A percentile compares a stretch with the other conserved stretches of the same genome.
These are phyloP conservation scores for Thermomyces lanuginosus DNA, from an alignment of 2,329 filamentous ascomycete species.

Conservation along the genomic window DNA sequence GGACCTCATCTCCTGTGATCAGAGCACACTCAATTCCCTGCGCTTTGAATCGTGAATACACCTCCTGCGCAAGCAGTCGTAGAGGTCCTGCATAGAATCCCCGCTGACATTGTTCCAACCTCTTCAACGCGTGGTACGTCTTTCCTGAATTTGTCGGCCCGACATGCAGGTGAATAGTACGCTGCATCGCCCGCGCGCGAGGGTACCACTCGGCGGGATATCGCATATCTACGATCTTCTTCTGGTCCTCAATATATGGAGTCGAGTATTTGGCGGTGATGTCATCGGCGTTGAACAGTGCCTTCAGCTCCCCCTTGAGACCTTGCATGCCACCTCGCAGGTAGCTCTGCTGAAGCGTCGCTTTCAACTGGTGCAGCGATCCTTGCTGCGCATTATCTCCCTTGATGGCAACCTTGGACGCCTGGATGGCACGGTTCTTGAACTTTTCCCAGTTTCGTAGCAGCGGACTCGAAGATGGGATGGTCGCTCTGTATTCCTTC, in stretches of 20 bases:
- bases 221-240: constrained; percentile 61
- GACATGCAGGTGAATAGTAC: constrained; percentile 81
- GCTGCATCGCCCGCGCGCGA: constrained; percentile 58
- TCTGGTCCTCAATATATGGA: constrained; percentile 42
- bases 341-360: constrained; percentile 42
- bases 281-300: constrained; percentile 51
- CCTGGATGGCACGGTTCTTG: constrained; percentile 16
- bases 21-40: constrained; percentile 64
- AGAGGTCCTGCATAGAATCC: constrained; percentile 87
- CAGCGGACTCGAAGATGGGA: constrained; percentile 8
- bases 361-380: constrained; percentile 12
- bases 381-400: constrained; percentile 8
- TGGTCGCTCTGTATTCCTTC: constrained; percentile 10
- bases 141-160: constrained; percentile 97
- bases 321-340: constrained; percentile 35
- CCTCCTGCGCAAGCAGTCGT: constrained; percentile 76
- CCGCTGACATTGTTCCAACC: constrained; percentile 55
- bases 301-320: constrained; percentile 44
- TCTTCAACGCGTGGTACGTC: constrained; percentile 83
- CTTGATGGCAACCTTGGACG: constrained; percentile 13
- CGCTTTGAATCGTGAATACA: constrained; percentile 72
- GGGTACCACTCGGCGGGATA: constrained; percentile 89
- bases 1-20: constrained; percentile 79
- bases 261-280: constrained; percentile 41
- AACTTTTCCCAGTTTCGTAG: constrained; percentile 15